Conservation (phyloP, 2,329 filamentous ascomycete species). For the Pestalotiopsis sp. region DNA sequence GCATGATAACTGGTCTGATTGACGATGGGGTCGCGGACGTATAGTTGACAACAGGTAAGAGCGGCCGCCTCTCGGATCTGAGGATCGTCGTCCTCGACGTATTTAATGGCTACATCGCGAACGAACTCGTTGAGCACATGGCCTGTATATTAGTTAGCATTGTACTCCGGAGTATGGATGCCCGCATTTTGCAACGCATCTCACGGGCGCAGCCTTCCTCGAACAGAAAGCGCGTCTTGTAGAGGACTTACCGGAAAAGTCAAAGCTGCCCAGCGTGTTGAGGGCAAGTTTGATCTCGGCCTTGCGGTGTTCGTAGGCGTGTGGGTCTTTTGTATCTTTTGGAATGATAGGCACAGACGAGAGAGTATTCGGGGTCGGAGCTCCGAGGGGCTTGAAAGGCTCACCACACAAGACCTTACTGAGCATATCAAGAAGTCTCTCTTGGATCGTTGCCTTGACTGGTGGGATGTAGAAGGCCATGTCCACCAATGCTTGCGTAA, state of each 20-base stretch:
- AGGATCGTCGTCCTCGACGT: conserved; percentile 93
- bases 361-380: conserved; percentile 80
- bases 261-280: conserved; percentile 96
- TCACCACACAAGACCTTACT: conserved; percentile 92
- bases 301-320: conserved; percentile 79
- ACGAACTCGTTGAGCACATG: conserved; percentile 98
- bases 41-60: conserved; percentile 96
- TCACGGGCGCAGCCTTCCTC: not conserved
- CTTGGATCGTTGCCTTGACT: conserved; percentile 89
- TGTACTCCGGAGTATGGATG: not conserved
- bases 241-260: conserved; percentile 67
- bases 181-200: not conserved
- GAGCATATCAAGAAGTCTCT: conserved; percentile 90
- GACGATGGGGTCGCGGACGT: conserved; percentile 94
- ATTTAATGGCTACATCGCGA: conserved; percentile 95
- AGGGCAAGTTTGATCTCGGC: conserved; percentile 90
- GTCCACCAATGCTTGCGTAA: conserved; percentile 94
- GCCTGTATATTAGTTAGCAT: conserved; percentile 41
- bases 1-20: conserved; percentile 97
- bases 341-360: conserved; percentile 80
- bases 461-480: conserved; percentile 99
- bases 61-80: conserved; percentile 94
- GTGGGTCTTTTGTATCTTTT: conserved; percentile 83
- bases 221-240: not conserved
- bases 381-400: conserved; percentile 89